Evolutionary conservation across 176 grass and related monocot genomes (phyloP), one percentile per base, ranked within the genome.

Genomic region (bread wheat (Triticum aestivum)): DNA sequence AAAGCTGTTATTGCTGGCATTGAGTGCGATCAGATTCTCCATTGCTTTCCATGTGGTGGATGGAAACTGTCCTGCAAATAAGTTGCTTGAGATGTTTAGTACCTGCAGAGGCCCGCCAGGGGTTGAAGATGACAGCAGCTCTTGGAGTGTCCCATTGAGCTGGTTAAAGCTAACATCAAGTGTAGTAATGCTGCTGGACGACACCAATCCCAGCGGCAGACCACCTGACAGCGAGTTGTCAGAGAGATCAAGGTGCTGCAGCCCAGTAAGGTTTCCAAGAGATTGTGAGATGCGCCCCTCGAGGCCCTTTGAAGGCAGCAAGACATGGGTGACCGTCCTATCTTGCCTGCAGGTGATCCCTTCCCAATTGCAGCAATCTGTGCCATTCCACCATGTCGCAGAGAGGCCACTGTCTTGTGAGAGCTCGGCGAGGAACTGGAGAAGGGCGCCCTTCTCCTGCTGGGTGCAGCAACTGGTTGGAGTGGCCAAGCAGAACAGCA

Each of bases 51-150:
- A 91, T 83, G 66, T 37, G 49, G 45, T 11, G 65, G 67, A 44
- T 20, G 68, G 81, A 30, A 92, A 87, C 18, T 79, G 8, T 17
- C 74, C 88, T 9, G 61, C 32, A 49, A 92, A 77, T 21, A 51
- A 11, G 45, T 92, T 92, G 65, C 88, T 92, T 24, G 91, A 92
- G n/a, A 92, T 80, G 15, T 92, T 90, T 1, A 92, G 71, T 80
- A 92, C 84, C 79, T 85, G 33, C 0, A 92, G 70, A n/a, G 81
- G 85, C 5, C 4, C 32, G 0, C 3, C 6, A 5, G 73, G 0
- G 0, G 61, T 11, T 17, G 75, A 80, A 39, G 59, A 69, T 1
- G 27, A 13, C n/a, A 78, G 9, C 11, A 54, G 14, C 51, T 54
- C 51, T 54, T 61, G 33, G 20, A 91, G 34, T 1, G 59, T 24